These are phyloP conservation scores for Hibiscus tridactylites DNA, from an alignment of 345 rosid genomes.

Conservation along the genomic window DNA sequence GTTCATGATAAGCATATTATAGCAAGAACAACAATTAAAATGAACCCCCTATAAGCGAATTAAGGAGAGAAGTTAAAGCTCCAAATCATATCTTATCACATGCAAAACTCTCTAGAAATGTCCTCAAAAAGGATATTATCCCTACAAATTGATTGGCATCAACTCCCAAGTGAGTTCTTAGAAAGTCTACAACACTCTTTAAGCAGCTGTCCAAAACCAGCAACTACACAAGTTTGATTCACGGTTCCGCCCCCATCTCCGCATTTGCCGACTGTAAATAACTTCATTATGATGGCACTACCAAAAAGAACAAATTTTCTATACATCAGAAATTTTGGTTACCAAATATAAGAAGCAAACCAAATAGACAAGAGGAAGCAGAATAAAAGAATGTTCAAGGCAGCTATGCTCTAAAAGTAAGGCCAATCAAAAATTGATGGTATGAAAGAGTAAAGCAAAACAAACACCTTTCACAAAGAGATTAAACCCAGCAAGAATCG, in stretches of 20 bases:
- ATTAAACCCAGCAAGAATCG: neutral
- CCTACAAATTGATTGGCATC: neutral
- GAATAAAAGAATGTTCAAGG: too few species aligned
- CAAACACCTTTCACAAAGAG: neutral
- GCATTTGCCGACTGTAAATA: neutral
- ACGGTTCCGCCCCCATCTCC: neutral
- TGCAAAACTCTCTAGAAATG: neutral
- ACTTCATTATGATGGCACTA: constrained; percentile 8
- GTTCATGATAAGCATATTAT: neutral
- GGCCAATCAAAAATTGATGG: neutral
- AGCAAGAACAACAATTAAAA: neutral
- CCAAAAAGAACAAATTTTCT: neutral
- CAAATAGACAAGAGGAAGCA: neutral
- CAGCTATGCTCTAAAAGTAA: neutral
- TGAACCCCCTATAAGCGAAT: neutral
- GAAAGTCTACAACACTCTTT: neutral
- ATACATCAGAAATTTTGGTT: neutral
- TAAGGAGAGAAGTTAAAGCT: neutral
- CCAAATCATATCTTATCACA: neutral
- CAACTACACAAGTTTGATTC: neutral
- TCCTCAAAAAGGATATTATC: neutral
- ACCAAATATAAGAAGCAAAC: neutral
- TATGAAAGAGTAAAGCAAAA: neutral
- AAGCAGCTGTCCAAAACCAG: neutral
- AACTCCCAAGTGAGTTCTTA: neutral